Evolutionary conservation across 2,329 filamentous ascomycete genomes (phyloP).

Genomic region (Microcera coccophila): DNA sequence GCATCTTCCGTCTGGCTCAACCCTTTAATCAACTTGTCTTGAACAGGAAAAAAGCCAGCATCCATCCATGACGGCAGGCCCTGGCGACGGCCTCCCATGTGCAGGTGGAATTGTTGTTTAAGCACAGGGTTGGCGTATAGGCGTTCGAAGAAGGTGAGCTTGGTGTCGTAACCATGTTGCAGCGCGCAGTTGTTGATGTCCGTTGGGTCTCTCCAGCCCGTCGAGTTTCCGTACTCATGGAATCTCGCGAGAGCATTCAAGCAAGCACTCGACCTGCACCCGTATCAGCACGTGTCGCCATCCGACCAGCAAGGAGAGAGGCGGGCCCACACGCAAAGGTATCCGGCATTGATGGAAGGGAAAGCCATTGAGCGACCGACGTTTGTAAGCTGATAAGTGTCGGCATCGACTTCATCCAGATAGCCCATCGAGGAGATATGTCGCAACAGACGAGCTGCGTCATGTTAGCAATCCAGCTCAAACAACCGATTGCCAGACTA

Average conservation of each 20-base stretch:
- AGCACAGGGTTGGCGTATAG: conserved; percentile 27
- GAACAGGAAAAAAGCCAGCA: conserved; percentile 33
- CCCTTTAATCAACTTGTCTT: conserved; percentile 29
- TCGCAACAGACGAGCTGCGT: conserved; percentile 31
- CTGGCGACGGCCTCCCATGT: conserved; percentile 36
- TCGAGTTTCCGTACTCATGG: conserved; percentile 29
- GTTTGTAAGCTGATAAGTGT: conserved; percentile 38
- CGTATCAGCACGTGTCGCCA: background rate
- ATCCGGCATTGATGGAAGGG: conserved; percentile 33
- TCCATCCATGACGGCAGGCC: conserved; percentile 35
- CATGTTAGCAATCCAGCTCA: background rate
- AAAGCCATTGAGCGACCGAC: conserved; percentile 35
- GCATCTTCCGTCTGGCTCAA: conserved; percentile 25
- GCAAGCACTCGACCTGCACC: conserved; percentile 10
- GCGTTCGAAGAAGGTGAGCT: conserved; percentile 34
- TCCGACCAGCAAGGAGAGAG: accelerated
- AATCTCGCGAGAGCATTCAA: conserved; percentile 24
- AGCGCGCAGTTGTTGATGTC: conserved; percentile 28
- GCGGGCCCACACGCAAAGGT: conserved; percentile 28
- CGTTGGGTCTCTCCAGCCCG: conserved; percentile 29
- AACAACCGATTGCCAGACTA: background rate
- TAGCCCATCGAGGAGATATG: conserved; percentile 40
- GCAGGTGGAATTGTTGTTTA: conserved; percentile 35
- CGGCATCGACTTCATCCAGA: conserved; percentile 31
- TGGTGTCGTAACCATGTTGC: conserved; percentile 33